Evolutionary conservation across 2,329 filamentous ascomycete genomes (phyloP), one percentile per base, ranked within the genome.

Genomic region (Onygenales sp.): DNA sequence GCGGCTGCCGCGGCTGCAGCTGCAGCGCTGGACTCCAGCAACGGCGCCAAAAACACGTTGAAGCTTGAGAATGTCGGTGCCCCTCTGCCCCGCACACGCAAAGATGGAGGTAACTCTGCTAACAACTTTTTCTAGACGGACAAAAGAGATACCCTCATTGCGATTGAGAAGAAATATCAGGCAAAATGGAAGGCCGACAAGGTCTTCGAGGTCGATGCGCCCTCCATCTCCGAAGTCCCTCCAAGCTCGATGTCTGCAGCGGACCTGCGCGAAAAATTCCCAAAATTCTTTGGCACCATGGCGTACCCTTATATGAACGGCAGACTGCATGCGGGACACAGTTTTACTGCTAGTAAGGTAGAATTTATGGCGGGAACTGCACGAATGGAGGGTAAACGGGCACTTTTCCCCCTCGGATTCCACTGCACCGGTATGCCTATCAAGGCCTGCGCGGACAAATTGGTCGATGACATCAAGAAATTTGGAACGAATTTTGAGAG

Each of bases 381-480:
- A 46, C 81, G 92, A 53, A 94, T 97, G 89, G 83, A 90, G 69
- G 93, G 93, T 65, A 92, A 92, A 77, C 80, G 86, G 51, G 79
- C 85, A 54, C 77, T 97, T 51, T 96, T 93, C 69, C 93, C 93
- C 54, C 85, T 93, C 66, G 93, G 92, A 35, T 98, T 90, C 76
- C 93, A 98, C 77, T 89, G 87, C 74, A 97, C 92, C 0, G 93
- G 93, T 63, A 94, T 98, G 86, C 90, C 91, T 45, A 98, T 98
- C 77, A 96, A 96, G 74, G 91, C 93, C 5, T 94, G 89, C 65
- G 90, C 93, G 52, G 92, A 98, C 77, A 97, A 97, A 78, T 82
- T 98, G 45, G 83, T 86, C 55, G 84, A 89, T 58, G 93, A 98
- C 73, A 85, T 97, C 54, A 83, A 88, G 72, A 78, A 86, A 74